Percentiles rank a stretch among this genome's conserved stretches.
These are phyloP conservation scores for Rhizopogon vinicolor DNA, from an alignment of 768 basidiomycete species.

Conservation along the genomic window DNA sequence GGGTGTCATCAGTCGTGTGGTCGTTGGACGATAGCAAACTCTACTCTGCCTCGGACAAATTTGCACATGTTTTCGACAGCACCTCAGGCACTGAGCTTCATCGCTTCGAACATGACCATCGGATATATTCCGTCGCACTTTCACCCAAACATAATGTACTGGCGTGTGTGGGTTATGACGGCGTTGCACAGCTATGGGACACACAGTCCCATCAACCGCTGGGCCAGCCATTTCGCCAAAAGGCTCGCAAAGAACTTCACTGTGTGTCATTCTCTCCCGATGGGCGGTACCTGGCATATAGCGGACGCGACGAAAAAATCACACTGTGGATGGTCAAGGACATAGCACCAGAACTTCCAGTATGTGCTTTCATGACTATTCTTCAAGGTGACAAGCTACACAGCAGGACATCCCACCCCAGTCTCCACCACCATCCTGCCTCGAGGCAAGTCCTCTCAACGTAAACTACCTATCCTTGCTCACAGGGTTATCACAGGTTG, in stretches of 20 bases:
- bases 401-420: neutral
- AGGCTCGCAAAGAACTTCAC: too few species aligned
- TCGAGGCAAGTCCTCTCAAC: neutral
- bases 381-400: neutral
- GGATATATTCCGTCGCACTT: neutral
- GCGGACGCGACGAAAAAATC: neutral
- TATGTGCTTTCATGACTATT: neutral
- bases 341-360: neutral
- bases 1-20: too few species aligned
- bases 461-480: neutral
- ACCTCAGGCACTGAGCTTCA: neutral
- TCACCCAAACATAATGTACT: neutral
- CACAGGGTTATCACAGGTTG: neutral
- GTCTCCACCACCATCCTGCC: neutral
- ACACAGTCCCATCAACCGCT: neutral
- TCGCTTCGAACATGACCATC: neutral
- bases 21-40: too few species aligned
- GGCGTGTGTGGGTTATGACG: neutral
- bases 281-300: neutral
- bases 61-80: neutral
- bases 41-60: neutral
- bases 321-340: neutral
- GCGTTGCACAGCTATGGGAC: neutral
- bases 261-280: neutral
- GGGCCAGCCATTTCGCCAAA: neutral